phyloP scores from a whole-genome alignment of 129 eudicot genomes.

The Flaveria sonorensis region DNA sequence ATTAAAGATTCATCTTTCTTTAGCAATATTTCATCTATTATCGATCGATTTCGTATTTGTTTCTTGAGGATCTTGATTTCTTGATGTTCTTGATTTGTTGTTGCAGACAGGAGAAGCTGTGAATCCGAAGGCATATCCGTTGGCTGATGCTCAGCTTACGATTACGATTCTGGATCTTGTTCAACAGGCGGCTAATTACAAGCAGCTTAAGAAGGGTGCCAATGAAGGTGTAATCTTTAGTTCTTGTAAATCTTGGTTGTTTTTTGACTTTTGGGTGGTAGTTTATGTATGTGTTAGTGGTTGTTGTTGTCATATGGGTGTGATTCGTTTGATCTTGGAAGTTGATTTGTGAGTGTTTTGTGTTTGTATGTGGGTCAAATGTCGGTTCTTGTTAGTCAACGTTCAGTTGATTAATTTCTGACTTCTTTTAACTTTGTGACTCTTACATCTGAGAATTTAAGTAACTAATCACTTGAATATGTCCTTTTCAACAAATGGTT shows the following conservation, averaged over 20 bases:
- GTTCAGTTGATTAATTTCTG: not conserved
- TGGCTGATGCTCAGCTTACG: slow-evolving; percentile 68
- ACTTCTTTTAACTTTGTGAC: not conserved
- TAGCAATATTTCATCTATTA: not conserved
- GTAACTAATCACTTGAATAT: too few species aligned
- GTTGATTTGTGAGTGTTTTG: slow-evolving; percentile 8
- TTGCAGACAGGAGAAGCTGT: slow-evolving; percentile 73
- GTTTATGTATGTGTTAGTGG: not conserved
- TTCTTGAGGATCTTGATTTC: slow-evolving; percentile 11
- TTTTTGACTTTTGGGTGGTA: not conserved
- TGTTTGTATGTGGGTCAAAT: slow-evolving; percentile 17
- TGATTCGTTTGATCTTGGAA: not conserved
- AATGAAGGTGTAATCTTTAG: slow-evolving; percentile 55
- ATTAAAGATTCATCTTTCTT: not conserved
- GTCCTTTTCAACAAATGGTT: too few species aligned
- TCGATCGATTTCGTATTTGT: not conserved
- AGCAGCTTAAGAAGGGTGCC: slow-evolving; percentile 82
- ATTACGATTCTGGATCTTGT: slow-evolving; percentile 68
- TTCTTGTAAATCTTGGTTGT: not conserved
- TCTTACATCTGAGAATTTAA: too few species aligned
- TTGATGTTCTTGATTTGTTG: slow-evolving; percentile 11
- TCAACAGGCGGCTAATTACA: slow-evolving; percentile 77
- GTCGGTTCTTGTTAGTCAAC: slow-evolving; percentile 20
- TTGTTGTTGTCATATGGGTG: slow-evolving; percentile 18
- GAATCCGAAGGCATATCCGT: slow-evolving; percentile 76